Conservation (phyloP, 305 asterid genomes). For the Fraxinus latifolia region DNA sequence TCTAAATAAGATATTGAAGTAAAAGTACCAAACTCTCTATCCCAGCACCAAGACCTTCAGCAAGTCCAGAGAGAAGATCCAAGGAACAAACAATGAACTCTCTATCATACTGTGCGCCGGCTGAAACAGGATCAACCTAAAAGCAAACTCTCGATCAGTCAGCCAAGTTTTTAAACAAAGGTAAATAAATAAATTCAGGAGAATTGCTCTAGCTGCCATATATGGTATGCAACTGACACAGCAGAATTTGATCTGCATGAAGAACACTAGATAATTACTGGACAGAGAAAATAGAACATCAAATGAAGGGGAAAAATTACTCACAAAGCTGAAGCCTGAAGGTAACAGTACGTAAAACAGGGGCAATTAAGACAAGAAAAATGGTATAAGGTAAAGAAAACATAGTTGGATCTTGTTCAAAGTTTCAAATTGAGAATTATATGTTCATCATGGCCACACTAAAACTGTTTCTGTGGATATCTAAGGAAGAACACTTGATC, state of each 20-base stretch:
- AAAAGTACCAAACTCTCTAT: slow-evolving; percentile 82
- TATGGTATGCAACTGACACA: neutral
- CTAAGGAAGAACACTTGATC: neutral
- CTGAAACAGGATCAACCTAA: slow-evolving; percentile 78
- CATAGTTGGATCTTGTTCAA: neutral
- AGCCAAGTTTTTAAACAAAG: slow-evolving; percentile 16
- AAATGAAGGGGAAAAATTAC: neutral
- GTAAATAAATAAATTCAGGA: neutral
- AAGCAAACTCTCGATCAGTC: slow-evolving; percentile 23
- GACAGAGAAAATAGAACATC: neutral
- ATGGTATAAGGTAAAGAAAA: neutral
- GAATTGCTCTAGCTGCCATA: neutral
- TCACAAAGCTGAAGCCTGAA: slow-evolving; percentile 1
- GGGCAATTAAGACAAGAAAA: neutral
- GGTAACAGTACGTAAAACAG: neutral
- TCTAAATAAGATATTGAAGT: slow-evolving; percentile 5
- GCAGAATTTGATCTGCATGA: neutral
- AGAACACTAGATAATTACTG: neutral
- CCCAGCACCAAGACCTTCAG: slow-evolving; percentile 93
- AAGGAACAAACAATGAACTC: slow-evolving; percentile 84
- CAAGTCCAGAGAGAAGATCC: slow-evolving; percentile 94
- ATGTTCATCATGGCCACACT: neutral
- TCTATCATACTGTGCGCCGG: slow-evolving; percentile 79
- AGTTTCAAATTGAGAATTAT: neutral
- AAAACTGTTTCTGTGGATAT: neutral